Percentiles rank a stretch among this genome's conserved stretches.
Evolutionary conservation across 2,329 filamentous ascomycete genomes (phyloP).

Genomic region (Phaeoacremonium minimum): DNA sequence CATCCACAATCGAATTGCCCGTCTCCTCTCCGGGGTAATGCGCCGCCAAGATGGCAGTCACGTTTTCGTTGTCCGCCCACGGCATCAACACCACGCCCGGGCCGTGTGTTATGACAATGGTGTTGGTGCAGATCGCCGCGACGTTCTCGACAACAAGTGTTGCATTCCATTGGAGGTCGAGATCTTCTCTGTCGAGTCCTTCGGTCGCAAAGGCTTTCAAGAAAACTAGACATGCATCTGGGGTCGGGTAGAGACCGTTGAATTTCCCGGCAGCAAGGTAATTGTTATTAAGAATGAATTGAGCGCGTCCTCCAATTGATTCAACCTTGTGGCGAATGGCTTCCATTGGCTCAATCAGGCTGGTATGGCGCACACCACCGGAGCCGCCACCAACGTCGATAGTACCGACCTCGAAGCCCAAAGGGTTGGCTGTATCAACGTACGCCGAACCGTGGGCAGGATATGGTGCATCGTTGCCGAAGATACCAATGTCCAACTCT

Average conservation of each 20-base stretch:
- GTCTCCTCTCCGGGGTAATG: constrained; percentile 58
- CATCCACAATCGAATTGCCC: constrained; percentile 54
- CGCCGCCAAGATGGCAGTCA: constrained; percentile 56
- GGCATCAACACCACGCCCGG: constrained; percentile 53
- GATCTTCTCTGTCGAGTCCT: constrained; percentile 44
- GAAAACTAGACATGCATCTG: constrained; percentile 56
- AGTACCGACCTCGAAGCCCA: constrained; percentile 47
- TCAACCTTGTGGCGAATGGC: constrained; percentile 41
- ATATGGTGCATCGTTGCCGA: constrained; percentile 49
- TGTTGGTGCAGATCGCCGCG: constrained; percentile 39
- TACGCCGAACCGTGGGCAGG: constrained; percentile 24
- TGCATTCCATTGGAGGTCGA: constrained; percentile 53
- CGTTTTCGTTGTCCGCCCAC: constrained; percentile 51
- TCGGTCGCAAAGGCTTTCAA: constrained; percentile 57
- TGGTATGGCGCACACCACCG: constrained; percentile 44
- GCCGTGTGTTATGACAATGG: constrained; percentile 51
- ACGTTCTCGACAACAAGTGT: constrained; percentile 53
- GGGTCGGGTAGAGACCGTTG: constrained; percentile 30
- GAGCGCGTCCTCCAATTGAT: constrained; percentile 30
- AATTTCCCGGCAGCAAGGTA: constrained; percentile 31
- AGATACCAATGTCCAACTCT: constrained; percentile 38
- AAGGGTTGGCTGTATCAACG: constrained; percentile 28
- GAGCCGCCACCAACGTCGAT: constrained; percentile 54
- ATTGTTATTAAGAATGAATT: constrained; percentile 29
- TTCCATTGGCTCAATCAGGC: constrained; percentile 49